Evolutionary conservation across 306 rosid species (phyloP).

Genomic region (Amphicarpaea edgeworthii): DNA sequence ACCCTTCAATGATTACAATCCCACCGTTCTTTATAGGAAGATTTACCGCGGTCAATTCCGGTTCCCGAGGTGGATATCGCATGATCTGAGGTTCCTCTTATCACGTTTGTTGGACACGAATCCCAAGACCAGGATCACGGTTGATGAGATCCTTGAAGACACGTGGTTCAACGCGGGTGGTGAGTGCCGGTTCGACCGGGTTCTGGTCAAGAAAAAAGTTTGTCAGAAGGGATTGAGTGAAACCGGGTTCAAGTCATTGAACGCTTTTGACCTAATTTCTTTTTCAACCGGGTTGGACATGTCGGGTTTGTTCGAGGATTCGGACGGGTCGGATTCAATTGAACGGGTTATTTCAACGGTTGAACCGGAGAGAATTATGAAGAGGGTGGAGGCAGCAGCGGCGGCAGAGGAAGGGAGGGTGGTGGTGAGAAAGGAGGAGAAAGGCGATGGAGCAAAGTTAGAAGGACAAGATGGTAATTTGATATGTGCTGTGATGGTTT

Average conservation of each 20-base stretch:
- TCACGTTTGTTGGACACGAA: conserved; percentile 71
- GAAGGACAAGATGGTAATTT: conserved; percentile 70
- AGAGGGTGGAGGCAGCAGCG: conserved; percentile 51
- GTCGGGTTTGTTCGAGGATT: conserved; percentile 56
- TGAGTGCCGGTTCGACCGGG: not conserved
- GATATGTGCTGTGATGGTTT: conserved; percentile 35
- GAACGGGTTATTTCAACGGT: conserved; percentile 65
- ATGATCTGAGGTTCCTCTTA: conserved; percentile 53
- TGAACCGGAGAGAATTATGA: conserved; percentile 53
- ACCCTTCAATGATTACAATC: conserved; percentile 72
- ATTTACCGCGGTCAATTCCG: conserved; percentile 81
- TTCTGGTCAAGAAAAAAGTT: not conserved
- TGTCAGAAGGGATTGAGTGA: not conserved
- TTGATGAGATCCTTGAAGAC: conserved; percentile 63
- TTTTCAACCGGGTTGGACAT: conserved; percentile 73
- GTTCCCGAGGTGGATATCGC: conserved; percentile 63
- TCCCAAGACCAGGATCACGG: conserved; percentile 64
- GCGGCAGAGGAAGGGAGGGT: conserved; percentile 42
- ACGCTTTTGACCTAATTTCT: conserved; percentile 82
- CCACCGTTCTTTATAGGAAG: conserved; percentile 65
- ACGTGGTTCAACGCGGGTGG: conserved; percentile 64
- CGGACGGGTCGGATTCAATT: conserved; percentile 35
- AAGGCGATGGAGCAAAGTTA: conserved; percentile 52
- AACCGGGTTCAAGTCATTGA: conserved; percentile 45
- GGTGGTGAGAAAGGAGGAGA: conserved; percentile 49